phyloP scores from a whole-genome alignment of 2,329 filamentous ascomycete genomes.

The Fusarium pseudoanthophilum region DNA sequence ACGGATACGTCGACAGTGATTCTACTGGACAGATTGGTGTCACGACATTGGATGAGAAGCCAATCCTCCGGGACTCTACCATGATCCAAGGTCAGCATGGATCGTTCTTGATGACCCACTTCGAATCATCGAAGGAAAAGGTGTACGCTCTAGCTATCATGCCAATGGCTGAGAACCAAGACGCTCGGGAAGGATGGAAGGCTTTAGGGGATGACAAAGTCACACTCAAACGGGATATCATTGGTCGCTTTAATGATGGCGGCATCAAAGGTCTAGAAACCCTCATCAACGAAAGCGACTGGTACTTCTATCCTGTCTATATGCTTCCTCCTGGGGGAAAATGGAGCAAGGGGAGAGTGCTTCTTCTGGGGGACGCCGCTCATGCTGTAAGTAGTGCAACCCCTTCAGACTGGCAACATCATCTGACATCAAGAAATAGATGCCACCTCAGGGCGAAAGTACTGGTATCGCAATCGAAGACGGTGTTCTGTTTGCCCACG shows the following conservation, averaged over 20 bases:
- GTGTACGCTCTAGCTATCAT: not conserved
- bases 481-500: not conserved
- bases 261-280: rapidly evolving
- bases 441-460: not conserved
- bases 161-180: not conserved
- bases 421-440: rapidly evolving
- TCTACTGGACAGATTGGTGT: rapidly evolving
- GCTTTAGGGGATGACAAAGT: not conserved
- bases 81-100: not conserved
- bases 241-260: rapidly evolving
- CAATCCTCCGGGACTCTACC: rapidly evolving
- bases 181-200: not conserved
- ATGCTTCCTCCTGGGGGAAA: not conserved
- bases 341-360: not conserved
- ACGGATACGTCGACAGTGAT: not conserved
- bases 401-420: rapidly evolving
- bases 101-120: not conserved
- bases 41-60: rapidly evolving
- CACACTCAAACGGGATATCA: rapidly evolving
- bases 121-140: rapidly evolving
- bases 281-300: not conserved
- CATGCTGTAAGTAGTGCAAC: not conserved
- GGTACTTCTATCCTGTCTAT: not conserved
- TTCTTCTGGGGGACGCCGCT: not conserved
- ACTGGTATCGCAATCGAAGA: not conserved